Evolutionary conservation across 2,329 filamentous ascomycete genomes (phyloP).

Genomic region (Alternaria metachromatica): DNA sequence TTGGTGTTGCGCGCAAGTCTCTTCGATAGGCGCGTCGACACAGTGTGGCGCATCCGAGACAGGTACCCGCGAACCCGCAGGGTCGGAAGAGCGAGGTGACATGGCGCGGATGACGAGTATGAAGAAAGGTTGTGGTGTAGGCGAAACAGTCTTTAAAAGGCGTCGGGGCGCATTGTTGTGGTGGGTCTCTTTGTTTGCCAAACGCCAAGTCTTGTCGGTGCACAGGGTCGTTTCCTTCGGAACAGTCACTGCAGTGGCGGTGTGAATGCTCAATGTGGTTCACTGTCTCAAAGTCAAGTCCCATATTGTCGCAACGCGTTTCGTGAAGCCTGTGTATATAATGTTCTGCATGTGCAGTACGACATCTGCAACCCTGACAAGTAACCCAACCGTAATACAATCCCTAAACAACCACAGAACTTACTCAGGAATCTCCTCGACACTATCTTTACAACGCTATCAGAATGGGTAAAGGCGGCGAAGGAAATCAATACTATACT

Average conservation of each 20-base stretch:
- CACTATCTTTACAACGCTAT: too few species aligned
- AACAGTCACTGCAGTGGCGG: neutral
- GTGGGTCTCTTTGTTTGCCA: neutral
- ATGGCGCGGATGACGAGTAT: neutral
- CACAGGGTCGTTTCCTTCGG: neutral
- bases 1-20: neutral
- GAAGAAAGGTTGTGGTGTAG: neutral
- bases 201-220: neutral
- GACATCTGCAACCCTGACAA: too few species aligned
- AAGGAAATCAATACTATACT: too few species aligned
- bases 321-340: neutral
- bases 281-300: fast-evolving
- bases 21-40: too few species aligned
- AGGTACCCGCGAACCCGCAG: neutral
- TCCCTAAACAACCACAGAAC: neutral
- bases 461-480: too few species aligned
- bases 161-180: neutral
- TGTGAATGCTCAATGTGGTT: neutral
- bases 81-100: neutral
- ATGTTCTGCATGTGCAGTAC: neutral
- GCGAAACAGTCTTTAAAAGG: neutral
- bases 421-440: too few species aligned
- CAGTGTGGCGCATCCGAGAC: neutral
- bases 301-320: neutral
- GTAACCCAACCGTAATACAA: neutral